These are phyloP conservation scores for Turnera subulata DNA, from an alignment of 345 rosid genomes.

Conservation along the genomic window DNA sequence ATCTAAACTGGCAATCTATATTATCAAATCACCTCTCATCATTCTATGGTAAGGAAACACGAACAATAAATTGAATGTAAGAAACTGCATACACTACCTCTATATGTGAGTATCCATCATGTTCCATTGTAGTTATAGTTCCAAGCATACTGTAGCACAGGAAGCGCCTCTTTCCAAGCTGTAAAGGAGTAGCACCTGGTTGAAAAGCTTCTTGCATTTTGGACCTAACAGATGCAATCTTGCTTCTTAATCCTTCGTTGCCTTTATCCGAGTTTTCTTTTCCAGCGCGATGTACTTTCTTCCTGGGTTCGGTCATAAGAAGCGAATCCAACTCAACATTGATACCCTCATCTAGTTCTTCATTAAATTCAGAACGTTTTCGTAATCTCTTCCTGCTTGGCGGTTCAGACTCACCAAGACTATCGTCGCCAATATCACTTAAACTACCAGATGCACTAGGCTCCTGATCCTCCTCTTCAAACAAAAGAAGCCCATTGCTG, in stretches of 20 bases:
- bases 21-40: neutral
- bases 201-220: conserved; percentile 92
- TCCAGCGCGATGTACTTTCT: conserved; percentile 23
- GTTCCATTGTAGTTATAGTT: conserved; percentile 74
- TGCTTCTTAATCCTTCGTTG: conserved; percentile 34
- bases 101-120: conserved; percentile 88
- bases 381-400: conserved; percentile 62
- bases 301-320: conserved; percentile 34
- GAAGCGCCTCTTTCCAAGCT: conserved; percentile 71
- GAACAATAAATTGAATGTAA: conserved; percentile 5
- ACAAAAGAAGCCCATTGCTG: conserved; percentile 63
- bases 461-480: conserved; percentile 67
- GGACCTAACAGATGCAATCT: conserved; percentile 32
- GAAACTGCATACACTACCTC: conserved; percentile 45
- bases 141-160: conserved; percentile 96
- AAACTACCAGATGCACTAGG: conserved; percentile 53
- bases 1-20: neutral
- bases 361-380: conserved; percentile 42
- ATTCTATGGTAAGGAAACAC: neutral
- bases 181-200: conserved; percentile 77
- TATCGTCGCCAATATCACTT: conserved; percentile 61
- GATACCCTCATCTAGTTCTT: conserved; percentile 42
- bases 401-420: conserved; percentile 57
- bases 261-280: conserved; percentile 42
- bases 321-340: conserved; percentile 41